Evolutionary conservation across 371 early-diverging fungal species (phyloP), one percentile per base, ranked within the genome.

Genomic region (Coemansia sp.): DNA sequence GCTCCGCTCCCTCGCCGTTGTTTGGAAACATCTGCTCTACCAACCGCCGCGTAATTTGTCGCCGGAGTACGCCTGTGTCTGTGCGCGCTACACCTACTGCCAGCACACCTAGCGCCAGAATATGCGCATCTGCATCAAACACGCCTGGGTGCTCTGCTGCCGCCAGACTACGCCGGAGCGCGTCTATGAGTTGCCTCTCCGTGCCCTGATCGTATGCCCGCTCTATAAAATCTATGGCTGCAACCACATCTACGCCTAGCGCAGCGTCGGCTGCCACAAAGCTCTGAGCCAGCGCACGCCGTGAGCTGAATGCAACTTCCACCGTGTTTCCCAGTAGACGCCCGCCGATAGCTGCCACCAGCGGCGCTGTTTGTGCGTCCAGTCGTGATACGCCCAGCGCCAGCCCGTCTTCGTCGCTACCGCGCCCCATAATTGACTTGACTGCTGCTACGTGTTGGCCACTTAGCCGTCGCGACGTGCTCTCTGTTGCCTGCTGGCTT

Each of bases 291-390:
- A 74, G 48, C 19, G 29, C 55, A 23, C 24, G 28, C 1, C 66
- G 53, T 40, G 74, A 66, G 17, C 62, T 54, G 21, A 70, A 41
- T 5, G 59, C 29, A 32, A 32, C 29, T 39, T 62, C 63, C 48
- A 74, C 4, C 0, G 74, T 74, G 60, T 66, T 70, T 13, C 56
- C 23, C 49, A 70, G 11, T 41, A 74, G 52, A 2, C 58, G 56
- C 3, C 74, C 74, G 21, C 66, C 70, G 29, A 49, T 58, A 3
- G 44, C 44, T 1, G 55, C 48, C 32, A 74, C 66, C 4, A 60
- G 28, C 21, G 58, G 61, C 21, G 70, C 65, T 1, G 73, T 65
- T 9, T 62, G 65, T 3, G 66, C 28, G 39, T 73, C 70, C 19
- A 73, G 49, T 17, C 62, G 62, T 29, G 55, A 58, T 21, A 69